A percentile compares a stretch with the other conserved stretches of the same genome.
These are phyloP conservation scores for Komagataea norvegica DNA, from an alignment of 1,139 yeast genomes.

Conservation along the genomic window DNA sequence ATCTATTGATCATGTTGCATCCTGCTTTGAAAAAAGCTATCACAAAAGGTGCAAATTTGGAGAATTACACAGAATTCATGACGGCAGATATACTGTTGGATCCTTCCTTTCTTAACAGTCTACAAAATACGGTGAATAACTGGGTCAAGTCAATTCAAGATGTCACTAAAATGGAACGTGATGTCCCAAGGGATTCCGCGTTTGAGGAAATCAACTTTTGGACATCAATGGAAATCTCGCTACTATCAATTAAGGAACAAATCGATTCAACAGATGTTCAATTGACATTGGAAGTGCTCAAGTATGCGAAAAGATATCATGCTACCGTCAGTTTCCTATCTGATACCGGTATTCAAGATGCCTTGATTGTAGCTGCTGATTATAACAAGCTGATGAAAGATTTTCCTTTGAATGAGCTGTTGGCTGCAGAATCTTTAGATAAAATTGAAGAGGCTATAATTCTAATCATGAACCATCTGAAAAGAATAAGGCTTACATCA, in stretches of 20 bases:
- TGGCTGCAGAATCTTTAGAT: conserved; percentile 43
- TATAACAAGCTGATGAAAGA: conserved; percentile 65
- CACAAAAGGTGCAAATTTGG: conserved; percentile 29
- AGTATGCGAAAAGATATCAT: conserved; percentile 73
- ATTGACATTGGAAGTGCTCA: conserved; percentile 58
- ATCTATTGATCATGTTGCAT: conserved; percentile 50
- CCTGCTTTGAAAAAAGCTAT: conserved; percentile 44
- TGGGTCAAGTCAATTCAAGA: conserved; percentile 69
- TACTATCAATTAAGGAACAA: conserved; percentile 55
- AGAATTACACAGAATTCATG: conserved; percentile 29
- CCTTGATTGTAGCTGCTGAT: conserved; percentile 45
- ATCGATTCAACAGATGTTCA: conserved; percentile 49
- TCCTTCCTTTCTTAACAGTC: conserved; percentile 52
- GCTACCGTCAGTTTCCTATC: conserved; percentile 68
- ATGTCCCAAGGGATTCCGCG: conserved; percentile 55
- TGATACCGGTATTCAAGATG: conserved; percentile 65
- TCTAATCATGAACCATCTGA: conserved; percentile 56
- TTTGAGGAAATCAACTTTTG: conserved; percentile 76
- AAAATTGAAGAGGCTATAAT: conserved; percentile 44
- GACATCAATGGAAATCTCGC: conserved; percentile 65
- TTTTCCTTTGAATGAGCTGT: conserved; percentile 61
- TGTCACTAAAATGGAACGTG: conserved; percentile 45
- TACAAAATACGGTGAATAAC: conserved; percentile 61
- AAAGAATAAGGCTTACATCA: conserved; percentile 51
- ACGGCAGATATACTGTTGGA: conserved; percentile 41